A percentile compares a stretch with the other conserved stretches of the same genome.
Conservation (phyloP, 2,329 filamentous ascomycete species). For the Aspergillus pseudonomiae region DNA sequence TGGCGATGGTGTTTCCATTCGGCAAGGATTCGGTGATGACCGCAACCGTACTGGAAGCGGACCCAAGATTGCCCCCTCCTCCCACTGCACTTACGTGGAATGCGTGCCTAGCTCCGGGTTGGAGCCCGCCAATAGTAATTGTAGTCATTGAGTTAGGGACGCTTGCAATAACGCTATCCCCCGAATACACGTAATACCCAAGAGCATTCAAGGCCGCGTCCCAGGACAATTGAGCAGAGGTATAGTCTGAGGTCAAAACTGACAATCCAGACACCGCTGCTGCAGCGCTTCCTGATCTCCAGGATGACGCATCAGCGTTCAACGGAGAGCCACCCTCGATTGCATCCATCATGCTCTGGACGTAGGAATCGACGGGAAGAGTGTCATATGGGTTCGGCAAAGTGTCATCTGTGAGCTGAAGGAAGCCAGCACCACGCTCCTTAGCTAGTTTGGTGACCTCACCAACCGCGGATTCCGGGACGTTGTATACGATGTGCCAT, state of each 20-base stretch:
- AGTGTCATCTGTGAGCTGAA: conserved; percentile 21
- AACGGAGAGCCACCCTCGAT: conserved; percentile 15
- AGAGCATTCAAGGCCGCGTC: conserved; percentile 15
- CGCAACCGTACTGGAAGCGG: conserved; percentile 10
- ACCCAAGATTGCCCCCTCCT: conserved; percentile 5
- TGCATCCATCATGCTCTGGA: conserved; percentile 18
- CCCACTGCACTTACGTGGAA: conserved; percentile 17
- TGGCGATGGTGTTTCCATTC: conserved; percentile 11
- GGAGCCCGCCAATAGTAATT: conserved; percentile 18
- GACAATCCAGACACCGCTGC: conserved; percentile 12
- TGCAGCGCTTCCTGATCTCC: conserved; percentile 7
- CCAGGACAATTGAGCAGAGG: conserved; percentile 19
- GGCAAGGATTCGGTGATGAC: conserved; percentile 15
- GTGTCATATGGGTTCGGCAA: conserved; percentile 24
- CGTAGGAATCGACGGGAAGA: conserved; percentile 21
- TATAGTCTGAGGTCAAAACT: conserved; percentile 19
- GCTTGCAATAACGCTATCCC: conserved; percentile 11
- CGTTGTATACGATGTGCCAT: conserved; percentile 37
- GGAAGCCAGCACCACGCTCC: conserved; percentile 14
- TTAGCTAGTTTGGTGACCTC: conserved; percentile 13
- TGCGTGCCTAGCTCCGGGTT: conserved; percentile 10
- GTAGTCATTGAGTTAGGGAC: conserved; percentile 17
- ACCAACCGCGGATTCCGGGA: conserved; percentile 20
- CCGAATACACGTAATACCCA: conserved; percentile 17
- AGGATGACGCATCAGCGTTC: conserved; percentile 8